These are phyloP conservation scores for Steccherinum ochraceum DNA, from an alignment of 768 basidiomycete genomes.

Conservation along the genomic window DNA sequence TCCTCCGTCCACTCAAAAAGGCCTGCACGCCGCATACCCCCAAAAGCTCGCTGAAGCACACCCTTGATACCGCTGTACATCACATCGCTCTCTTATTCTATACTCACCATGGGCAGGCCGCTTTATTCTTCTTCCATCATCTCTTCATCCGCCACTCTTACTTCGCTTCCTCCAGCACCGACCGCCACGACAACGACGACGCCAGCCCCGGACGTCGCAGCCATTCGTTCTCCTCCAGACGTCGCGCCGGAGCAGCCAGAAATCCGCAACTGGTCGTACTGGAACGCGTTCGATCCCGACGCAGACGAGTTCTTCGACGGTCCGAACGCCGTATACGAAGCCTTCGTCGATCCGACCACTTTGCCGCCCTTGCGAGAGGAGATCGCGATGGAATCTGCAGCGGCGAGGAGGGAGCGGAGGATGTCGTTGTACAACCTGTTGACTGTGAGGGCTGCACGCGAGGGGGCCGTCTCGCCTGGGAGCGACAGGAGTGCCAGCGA, in stretches of 20 bases:
- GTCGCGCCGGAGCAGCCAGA: conserved; percentile 5
- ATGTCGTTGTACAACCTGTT: too few species aligned
- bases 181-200: background rate
- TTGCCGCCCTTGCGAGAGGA: conserved; percentile 8
- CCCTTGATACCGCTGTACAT: conserved; percentile 9
- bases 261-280: conserved; percentile 56
- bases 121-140: conserved; percentile 12
- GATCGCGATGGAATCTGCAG: conserved; percentile 4
- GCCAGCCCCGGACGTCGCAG: too few species aligned
- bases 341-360: conserved; percentile 42
- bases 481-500: background rate
- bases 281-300: conserved; percentile 72
- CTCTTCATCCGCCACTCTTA: conserved; percentile 7
- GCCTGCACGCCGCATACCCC: conserved; percentile 9
- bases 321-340: conserved; percentile 58
- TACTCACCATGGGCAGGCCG: conserved; percentile 15
- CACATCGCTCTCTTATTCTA: conserved; percentile 1
- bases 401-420: background rate
- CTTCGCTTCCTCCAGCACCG: conserved; percentile 4
- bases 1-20: conserved; percentile 14
- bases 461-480: background rate
- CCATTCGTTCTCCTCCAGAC: background rate
- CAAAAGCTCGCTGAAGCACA: conserved; percentile 12
- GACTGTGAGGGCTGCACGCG: too few species aligned
- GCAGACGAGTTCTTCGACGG: conserved; percentile 68